These are phyloP conservation scores for Pythium dissotocum DNA, from an alignment of 352 stramenopile genomes.

Conservation along the genomic window DNA sequence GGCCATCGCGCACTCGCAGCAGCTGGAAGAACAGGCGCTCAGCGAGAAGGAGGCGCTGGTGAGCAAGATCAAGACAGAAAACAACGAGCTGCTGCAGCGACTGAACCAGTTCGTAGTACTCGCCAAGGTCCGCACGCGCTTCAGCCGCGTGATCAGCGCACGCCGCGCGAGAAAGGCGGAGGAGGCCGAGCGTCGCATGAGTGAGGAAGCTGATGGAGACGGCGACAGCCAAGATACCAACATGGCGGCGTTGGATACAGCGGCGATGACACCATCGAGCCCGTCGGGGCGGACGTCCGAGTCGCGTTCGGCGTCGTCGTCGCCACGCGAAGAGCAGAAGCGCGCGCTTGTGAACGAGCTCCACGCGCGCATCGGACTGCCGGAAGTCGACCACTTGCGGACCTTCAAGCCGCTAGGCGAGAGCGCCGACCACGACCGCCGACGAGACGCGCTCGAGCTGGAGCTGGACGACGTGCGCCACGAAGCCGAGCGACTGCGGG, in stretches of 20 bases:
- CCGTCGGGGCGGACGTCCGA: neutral
- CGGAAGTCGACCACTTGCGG: constrained; percentile 65
- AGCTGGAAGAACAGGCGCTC: constrained; percentile 35
- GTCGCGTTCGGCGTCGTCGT: constrained; percentile 26
- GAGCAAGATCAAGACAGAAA: constrained; percentile 58
- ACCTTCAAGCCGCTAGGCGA: constrained; percentile 67
- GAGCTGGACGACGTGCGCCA: constrained; percentile 57
- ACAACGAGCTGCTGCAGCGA: constrained; percentile 54
- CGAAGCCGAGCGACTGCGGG: constrained; percentile 62
- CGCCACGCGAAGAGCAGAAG: constrained; percentile 55
- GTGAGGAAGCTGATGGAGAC: neutral
- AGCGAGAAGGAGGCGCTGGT: constrained; percentile 66
- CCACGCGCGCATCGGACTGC: constrained; percentile 65
- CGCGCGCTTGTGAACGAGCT: constrained; percentile 78
- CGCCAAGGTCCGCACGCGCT: constrained; percentile 52
- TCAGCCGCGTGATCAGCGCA: constrained; percentile 49
- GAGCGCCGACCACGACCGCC: constrained; percentile 44
- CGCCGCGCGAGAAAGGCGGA: constrained; percentile 51
- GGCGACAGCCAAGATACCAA: neutral
- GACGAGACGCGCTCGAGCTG: constrained; percentile 47
- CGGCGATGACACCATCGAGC: constrained; percentile 18
- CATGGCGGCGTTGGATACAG: constrained; percentile 1
- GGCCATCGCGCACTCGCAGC: constrained; percentile 53
- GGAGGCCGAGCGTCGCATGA: constrained; percentile 15
- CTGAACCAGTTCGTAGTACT: constrained; percentile 67